Evolutionary conservation across 257 asterid genomes (phyloP).

Genomic region (Penstemon eatonii): DNA sequence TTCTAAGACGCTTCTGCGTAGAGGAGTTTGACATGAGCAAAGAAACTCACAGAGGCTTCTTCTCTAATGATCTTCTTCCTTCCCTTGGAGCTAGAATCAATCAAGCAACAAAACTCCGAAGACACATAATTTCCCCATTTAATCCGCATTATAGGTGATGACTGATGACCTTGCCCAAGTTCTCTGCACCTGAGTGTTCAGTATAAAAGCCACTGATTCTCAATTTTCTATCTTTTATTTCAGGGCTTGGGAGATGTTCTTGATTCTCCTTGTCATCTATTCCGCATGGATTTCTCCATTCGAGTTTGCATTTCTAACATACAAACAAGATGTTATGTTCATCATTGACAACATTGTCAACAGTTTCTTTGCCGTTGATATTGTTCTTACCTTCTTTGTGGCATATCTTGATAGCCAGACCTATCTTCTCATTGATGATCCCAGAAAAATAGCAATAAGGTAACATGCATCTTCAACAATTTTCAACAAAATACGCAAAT

Average conservation of each 20-base stretch:
- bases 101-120: conserved; percentile 53
- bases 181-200: not conserved
- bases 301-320: conserved; percentile 75
- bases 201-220: conserved; percentile 13
- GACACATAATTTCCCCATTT: conserved; percentile 66
- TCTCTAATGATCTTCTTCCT: conserved; percentile 75
- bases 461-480: conserved; percentile 25
- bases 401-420: conserved; percentile 75
- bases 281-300: conserved; percentile 94
- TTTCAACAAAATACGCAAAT: not conserved
- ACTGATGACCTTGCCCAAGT: conserved; percentile 21
- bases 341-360: conserved; percentile 73
- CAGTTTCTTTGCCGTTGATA: conserved; percentile 74
- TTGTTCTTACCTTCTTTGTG: conserved; percentile 78
- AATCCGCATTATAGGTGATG: conserved; percentile 61
- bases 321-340: conserved; percentile 60
- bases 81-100: conserved; percentile 84
- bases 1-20: conserved; percentile 61
- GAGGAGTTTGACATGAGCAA: conserved; percentile 48
- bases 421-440: conserved; percentile 69
- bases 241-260: conserved; percentile 95
- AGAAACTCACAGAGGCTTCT: conserved; percentile 49
- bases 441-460: conserved; percentile 69
- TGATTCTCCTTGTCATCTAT: conserved; percentile 67
- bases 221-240: not conserved